Evolutionary conservation across 1,284 basidiomycete genomes (phyloP).

Genomic region (Entoloma clypeatum): DNA sequence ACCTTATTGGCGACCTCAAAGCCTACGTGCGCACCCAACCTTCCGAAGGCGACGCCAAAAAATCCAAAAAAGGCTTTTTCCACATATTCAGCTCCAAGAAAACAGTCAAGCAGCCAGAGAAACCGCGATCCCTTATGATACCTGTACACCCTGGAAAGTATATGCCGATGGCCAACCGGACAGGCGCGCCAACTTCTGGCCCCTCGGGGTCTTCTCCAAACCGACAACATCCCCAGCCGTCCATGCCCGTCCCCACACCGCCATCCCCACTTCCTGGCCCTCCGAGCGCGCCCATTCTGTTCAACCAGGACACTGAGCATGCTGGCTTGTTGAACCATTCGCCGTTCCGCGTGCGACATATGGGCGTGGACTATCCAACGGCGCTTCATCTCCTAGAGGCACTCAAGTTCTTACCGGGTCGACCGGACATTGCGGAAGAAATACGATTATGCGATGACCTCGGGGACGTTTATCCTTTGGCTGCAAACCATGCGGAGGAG

Average conservation of each 20-base stretch:
- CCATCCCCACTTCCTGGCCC: background rate
- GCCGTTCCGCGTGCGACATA: slow-evolving; percentile 48
- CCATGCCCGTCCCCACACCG: background rate
- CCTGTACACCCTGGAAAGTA: slow-evolving; percentile 4
- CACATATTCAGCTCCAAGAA: slow-evolving; percentile 28
- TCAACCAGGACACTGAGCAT: slow-evolving; percentile 31
- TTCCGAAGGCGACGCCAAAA: slow-evolving; percentile 21
- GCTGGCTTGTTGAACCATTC: slow-evolving; percentile 57
- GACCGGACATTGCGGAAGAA: slow-evolving; percentile 47
- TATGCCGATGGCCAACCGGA: background rate
- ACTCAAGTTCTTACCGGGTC: slow-evolving; percentile 51
- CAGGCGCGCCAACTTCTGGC: background rate
- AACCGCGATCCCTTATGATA: slow-evolving; percentile 12
- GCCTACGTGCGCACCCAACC: slow-evolving; percentile 7
- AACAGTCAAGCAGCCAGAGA: slow-evolving; percentile 14
- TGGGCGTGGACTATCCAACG: slow-evolving; percentile 51
- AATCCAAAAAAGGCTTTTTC: slow-evolving; percentile 29
- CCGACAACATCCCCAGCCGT: background rate
- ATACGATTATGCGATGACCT: slow-evolving; percentile 45
- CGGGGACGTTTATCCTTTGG: slow-evolving; percentile 47
- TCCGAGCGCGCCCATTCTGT: slow-evolving; percentile 22
- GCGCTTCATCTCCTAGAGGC: slow-evolving; percentile 67
- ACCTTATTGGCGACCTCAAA: slow-evolving; percentile 29
- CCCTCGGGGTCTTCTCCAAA: background rate
- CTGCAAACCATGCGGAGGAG: slow-evolving; percentile 35